Evolutionary conservation across 1,284 basidiomycete species (phyloP), one percentile per base, ranked within the genome.

Genomic region (Irpex sp.): DNA sequence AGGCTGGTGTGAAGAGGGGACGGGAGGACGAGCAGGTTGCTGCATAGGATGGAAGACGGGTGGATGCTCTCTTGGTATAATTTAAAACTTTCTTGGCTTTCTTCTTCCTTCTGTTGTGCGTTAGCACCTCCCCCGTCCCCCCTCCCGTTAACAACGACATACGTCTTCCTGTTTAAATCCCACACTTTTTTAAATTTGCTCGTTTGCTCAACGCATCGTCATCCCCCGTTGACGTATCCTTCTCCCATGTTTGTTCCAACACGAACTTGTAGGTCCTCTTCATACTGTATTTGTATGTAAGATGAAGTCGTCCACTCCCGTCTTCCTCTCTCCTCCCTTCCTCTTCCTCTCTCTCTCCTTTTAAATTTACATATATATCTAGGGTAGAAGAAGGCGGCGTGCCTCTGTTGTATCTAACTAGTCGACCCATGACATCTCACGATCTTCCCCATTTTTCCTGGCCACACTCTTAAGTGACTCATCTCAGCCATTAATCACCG

Each of bases 271-370:
- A n/a, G 49, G 49, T 43, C 15, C 5, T 51, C 49, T 51, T 51
- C 60, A 59, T 65, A 62, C 63, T 65, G 63, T 65, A 65, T 65
- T 62, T 65, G 63, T 65, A 65, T 62, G 63, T 59, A 43, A 55
- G 59, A 59, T 19, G 47, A 58, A 31, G 54, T 50, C 49, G 49
- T 26, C 15, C 15, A 50, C 8, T 5, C 39, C 15, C 39, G 11
- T 8, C 39, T 43, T 15, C 39, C 39, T 43, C 39, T 43, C 39
- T 43, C 7, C 11, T 11, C 8, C 11, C 39, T 15, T 43, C 11
- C 37, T 43, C 39, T 43, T 5, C 39, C 15, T 26, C 3, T 3
- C 26, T 26, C 26, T 26, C 5, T 43, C 15, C 15, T 11, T 11
- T 9, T 15, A 9, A 11, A 15, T 43, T 43, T 43, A 43, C 8